Base-by-base conservation (phyloP, 768 basidiomycete species). In the Phaeotremella fagi region DNA sequence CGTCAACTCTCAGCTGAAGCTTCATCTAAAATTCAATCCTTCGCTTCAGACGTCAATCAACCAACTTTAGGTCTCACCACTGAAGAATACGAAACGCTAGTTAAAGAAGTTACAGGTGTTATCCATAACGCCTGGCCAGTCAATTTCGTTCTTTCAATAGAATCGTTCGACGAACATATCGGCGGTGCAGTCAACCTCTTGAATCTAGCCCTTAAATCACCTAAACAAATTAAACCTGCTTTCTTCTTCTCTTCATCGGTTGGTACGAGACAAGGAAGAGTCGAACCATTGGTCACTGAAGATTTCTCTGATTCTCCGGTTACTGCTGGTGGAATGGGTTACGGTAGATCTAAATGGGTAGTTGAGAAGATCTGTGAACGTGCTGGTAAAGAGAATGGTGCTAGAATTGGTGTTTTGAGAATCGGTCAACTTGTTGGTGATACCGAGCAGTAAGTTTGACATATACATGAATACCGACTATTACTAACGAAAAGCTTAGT, bases 341-440 rank as follows among this genome's bases (percentile, higher is more conserved):
- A 75, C 61, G 79, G 77, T 1, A 63, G 75, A 28, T 73, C 70
- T 55, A 82, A 82, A 63, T 82, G 81, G 80, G 79, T 82, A 1
- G 76, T 76, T 0, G 82, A 82, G 74, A 81, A 80, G 63, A 42
- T 82, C 1, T 63, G 62, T 46, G 76, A 81, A 60, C 64, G 74
- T n/a, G 80, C 77, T 3, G 73, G 74, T 2, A 63, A 63, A 42
- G 50, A 56, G 9, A 67, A 61, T 1, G 59, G 61, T 0, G 58
- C 77, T 1, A 58, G 68, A 14, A 74, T 76, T 18, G 76, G 74
- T 15, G 75, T 78, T 0, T 52, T 80, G 53, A 70, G 81, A 14
- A 80, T 82, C n/a, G 81, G 82, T 3, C 82, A 82, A 57, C 77
- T 82, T 73, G 81, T 80, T 2, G 81, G 81, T 1, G 80, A 82